A percentile compares a stretch with the other conserved stretches of the same genome.
Evolutionary conservation across 2,329 filamentous ascomycete genomes (phyloP).

Genomic region (Clonostachys sp.): DNA sequence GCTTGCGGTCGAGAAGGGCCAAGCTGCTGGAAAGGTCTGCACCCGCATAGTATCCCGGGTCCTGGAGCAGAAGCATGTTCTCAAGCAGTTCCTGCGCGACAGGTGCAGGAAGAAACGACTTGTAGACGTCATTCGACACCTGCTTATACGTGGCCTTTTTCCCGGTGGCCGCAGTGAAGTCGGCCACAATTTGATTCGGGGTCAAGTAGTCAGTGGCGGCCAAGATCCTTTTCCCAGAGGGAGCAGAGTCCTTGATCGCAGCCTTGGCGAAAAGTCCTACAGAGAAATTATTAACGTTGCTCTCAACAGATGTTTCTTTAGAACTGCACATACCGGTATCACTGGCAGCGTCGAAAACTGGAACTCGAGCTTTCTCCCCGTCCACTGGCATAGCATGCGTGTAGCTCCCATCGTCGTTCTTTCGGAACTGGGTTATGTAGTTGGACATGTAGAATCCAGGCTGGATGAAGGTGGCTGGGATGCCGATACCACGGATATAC

Average conservation of each 20-base stretch:
- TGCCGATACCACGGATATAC: slow-evolving; percentile 45
- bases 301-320: slow-evolving; percentile 4
- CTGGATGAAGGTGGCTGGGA: slow-evolving; percentile 46
- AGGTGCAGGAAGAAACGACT: slow-evolving; percentile 19
- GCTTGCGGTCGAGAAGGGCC: slow-evolving; percentile 24
- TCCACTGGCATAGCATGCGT: slow-evolving; percentile 17
- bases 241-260: slow-evolving; percentile 19
- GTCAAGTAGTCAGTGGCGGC: slow-evolving; percentile 29
- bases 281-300: not conserved
- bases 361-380: slow-evolving; percentile 21
- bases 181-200: slow-evolving; percentile 18
- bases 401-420: slow-evolving; percentile 20
- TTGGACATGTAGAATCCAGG: slow-evolving; percentile 54
- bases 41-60: slow-evolving; percentile 33
- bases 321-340: slow-evolving; percentile 33
- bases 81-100: slow-evolving; percentile 30
- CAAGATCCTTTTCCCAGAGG: slow-evolving; percentile 22
- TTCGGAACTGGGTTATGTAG: slow-evolving; percentile 16
- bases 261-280: slow-evolving; percentile 26
- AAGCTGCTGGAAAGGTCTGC: slow-evolving; percentile 22
- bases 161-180: slow-evolving; percentile 26
- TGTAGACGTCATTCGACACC: slow-evolving; percentile 25
- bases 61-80: slow-evolving; percentile 32
- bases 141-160: slow-evolving; percentile 20
- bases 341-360: slow-evolving; percentile 25